Evolutionary conservation across 495 filamentous ascomycete genomes (phyloP).

Genomic region (Penicillium diatomitis): DNA sequence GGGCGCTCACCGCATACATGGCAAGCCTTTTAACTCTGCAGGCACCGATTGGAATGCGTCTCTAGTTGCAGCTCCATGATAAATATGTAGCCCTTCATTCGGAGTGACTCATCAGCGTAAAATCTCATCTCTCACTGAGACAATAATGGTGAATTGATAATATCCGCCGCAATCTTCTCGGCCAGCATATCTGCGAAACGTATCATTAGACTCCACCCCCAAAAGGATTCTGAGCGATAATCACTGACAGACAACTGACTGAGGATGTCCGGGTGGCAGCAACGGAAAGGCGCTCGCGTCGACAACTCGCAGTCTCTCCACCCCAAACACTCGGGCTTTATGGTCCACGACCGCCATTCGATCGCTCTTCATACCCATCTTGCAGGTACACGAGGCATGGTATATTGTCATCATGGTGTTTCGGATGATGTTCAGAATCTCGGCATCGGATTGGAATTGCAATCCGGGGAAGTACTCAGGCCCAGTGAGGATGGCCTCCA

Average conservation of each 20-base stretch:
- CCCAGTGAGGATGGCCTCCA: slow-evolving; percentile 31
- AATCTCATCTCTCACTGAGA: too few relatives aligned
- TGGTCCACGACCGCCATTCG: slow-evolving; percentile 46
- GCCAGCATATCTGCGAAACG: slow-evolving; percentile 39
- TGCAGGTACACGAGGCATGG: slow-evolving; percentile 45
- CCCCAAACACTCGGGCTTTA: slow-evolving; percentile 41
- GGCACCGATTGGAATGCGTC: too few relatives aligned
- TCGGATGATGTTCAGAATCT: slow-evolving; percentile 40
- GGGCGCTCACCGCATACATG: too few relatives aligned
- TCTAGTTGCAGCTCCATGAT: too few relatives aligned
- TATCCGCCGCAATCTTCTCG: slow-evolving; percentile 52
- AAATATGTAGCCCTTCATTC: too few relatives aligned
- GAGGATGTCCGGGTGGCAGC: slow-evolving; percentile 47
- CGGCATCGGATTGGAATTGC: slow-evolving; percentile 34
- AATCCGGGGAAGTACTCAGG: slow-evolving; percentile 44
- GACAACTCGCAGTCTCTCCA: slow-evolving; percentile 45
- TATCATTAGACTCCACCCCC: neutral
- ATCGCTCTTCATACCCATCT: slow-evolving; percentile 40
- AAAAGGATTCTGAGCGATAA: neutral
- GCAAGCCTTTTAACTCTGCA: too few relatives aligned
- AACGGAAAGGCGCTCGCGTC: slow-evolving; percentile 52
- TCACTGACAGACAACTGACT: slow-evolving; percentile 39
- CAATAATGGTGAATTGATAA: slow-evolving; percentile 14
- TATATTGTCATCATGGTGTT: slow-evolving; percentile 37
- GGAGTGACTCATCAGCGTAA: too few relatives aligned